Evolutionary conservation across 768 basidiomycete genomes (phyloP).

Genomic region (Pulveroboletus sp.): DNA sequence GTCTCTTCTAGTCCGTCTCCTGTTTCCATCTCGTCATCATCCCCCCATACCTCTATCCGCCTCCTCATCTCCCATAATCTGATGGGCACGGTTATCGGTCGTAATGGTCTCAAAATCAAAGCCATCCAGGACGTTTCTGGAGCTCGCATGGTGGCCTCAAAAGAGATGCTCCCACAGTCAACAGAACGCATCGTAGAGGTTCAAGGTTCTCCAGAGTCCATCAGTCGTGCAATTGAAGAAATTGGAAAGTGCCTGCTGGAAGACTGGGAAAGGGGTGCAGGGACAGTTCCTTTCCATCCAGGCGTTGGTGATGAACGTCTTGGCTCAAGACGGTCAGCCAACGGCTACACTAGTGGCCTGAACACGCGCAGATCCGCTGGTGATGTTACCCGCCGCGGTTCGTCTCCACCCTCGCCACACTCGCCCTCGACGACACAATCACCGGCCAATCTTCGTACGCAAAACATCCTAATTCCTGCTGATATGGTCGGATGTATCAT

Average conservation of each 20-base stretch:
- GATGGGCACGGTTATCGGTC: slow-evolving; percentile 98
- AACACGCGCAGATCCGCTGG: slow-evolving; percentile 63
- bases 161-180: slow-evolving; percentile 98
- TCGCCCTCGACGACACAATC: slow-evolving; percentile 50
- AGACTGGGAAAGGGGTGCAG: slow-evolving; percentile 92
- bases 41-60: slow-evolving; percentile 80
- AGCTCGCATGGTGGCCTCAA: slow-evolving; percentile 96
- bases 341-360: slow-evolving; percentile 48
- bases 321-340: slow-evolving; percentile 44
- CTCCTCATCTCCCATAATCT: slow-evolving; percentile 98
- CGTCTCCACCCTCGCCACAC: slow-evolving; percentile 34
- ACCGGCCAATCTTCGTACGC: slow-evolving; percentile 85
- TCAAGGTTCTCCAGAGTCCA: slow-evolving; percentile 87
- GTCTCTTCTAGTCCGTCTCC: slow-evolving; percentile 74
- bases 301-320: slow-evolving; percentile 72
- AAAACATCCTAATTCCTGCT: slow-evolving; percentile 98
- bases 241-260: slow-evolving; percentile 94
- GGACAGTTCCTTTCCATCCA: slow-evolving; percentile 95
- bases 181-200: slow-evolving; percentile 99
- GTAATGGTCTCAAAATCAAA: slow-evolving; percentile 96
- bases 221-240: slow-evolving; percentile 90
- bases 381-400: slow-evolving; percentile 43
- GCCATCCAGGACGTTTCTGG: slow-evolving; percentile 96
- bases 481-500: slow-evolving; percentile 99
- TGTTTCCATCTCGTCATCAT: slow-evolving; percentile 61